Evolutionary conservation across 495 filamentous ascomycete genomes (phyloP).

Genomic region (Neurospora terricola): DNA sequence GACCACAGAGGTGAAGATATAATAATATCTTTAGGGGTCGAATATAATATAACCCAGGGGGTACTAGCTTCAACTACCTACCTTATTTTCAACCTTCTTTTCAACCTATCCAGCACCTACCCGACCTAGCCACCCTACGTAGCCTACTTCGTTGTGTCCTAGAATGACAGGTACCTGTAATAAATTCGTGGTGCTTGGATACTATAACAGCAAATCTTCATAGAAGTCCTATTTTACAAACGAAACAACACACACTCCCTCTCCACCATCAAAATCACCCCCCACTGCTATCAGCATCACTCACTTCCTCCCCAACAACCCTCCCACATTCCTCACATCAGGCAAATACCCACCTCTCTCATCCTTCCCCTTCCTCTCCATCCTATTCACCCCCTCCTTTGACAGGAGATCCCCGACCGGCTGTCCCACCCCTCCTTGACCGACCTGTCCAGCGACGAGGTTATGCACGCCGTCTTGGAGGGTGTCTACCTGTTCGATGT

Average conservation of each 20-base stretch:
- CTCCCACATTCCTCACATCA: not conserved
- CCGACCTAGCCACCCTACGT: no score
- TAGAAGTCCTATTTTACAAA: not conserved
- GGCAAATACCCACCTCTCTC: conserved; percentile 42
- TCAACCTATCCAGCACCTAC: no score
- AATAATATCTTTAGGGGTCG: not conserved
- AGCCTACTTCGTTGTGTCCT: no score
- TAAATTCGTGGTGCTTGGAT: no score
- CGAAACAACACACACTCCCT: no score
- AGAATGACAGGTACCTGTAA: no score
- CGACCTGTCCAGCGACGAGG: conserved; percentile 48
- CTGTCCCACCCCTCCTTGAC: conserved; percentile 50
- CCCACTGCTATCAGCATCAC: no score
- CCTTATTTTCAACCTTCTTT: no score
- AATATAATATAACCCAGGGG: no score
- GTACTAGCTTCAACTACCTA: no score
- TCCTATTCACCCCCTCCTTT: conserved; percentile 54
- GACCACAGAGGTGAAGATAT: not conserved
- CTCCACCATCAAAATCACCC: no score
- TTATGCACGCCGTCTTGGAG: conserved; percentile 54
- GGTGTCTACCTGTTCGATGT: conserved; percentile 48
- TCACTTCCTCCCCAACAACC: not conserved
- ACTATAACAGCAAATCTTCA: no score
- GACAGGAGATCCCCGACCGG: conserved; percentile 50
- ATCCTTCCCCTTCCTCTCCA: conserved; percentile 53